phyloP scores from a whole-genome alignment of 2,329 filamentous ascomycete genomes.

The Zasmidium cellare region DNA sequence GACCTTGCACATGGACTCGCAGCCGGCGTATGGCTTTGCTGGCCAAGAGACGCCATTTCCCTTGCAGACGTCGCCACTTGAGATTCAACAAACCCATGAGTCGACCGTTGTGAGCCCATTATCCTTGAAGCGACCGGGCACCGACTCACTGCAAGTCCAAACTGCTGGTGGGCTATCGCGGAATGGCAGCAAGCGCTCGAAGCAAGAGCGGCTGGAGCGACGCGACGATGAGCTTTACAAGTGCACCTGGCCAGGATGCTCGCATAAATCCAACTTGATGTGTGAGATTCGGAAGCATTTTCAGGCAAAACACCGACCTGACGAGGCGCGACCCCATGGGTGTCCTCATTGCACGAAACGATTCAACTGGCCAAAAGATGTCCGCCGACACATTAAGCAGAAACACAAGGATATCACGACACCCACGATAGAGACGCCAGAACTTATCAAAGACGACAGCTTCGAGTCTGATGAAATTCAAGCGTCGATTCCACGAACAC shows the following conservation, averaged over 20 bases:
- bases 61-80: background rate
- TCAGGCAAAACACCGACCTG: conserved; percentile 3
- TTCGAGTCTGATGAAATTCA: background rate
- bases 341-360: conserved; percentile 6
- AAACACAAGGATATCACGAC: conserved; percentile 4
- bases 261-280: background rate
- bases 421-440: background rate
- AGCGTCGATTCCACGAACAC: background rate
- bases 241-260: background rate
- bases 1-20: background rate
- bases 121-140: background rate
- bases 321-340: conserved; percentile 2
- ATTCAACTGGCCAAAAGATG: conserved; percentile 16
- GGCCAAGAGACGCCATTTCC: background rate
- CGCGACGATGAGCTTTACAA: background rate
- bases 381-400: conserved; percentile 13
- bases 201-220: background rate
- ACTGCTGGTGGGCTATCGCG: background rate
- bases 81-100: background rate
- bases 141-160: background rate
- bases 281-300: conserved; percentile 9
- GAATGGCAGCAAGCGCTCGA: background rate
- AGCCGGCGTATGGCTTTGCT: background rate
- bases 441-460: background rate
- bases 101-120: background rate